A percentile compares a stretch with the other conserved stretches of the same genome.
Conservation (phyloP, 106 monocot genomes). For the Platanthera zijinensis region DNA sequence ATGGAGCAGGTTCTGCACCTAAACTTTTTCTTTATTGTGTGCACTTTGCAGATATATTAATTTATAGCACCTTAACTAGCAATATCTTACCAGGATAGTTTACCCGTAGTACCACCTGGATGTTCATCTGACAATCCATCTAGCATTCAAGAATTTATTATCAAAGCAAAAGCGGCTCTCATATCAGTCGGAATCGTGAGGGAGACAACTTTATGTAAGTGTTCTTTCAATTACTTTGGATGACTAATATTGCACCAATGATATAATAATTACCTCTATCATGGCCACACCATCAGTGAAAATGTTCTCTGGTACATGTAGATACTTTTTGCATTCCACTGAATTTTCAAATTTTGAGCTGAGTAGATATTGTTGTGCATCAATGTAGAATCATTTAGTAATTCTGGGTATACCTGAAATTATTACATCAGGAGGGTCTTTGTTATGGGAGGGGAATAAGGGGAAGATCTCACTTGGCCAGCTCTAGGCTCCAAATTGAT, state of each 20-base stretch:
- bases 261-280: not conserved
- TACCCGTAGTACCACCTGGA: slow-evolving; percentile 79
- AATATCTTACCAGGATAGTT: slow-evolving; percentile 43
- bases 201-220: slow-evolving; percentile 63
- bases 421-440: too few relatives aligned
- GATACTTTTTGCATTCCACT: not conserved
- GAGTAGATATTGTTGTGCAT: not conserved
- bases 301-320: not conserved
- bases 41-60: not conserved
- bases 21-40: not conserved
- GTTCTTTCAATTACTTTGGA: not conserved
- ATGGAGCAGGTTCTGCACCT: slow-evolving; percentile 78
- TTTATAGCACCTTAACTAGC: not conserved
- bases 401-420: too few relatives aligned
- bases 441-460: too few relatives aligned
- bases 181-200: slow-evolving; percentile 90
- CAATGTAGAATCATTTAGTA: too few relatives aligned
- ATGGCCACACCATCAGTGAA: not conserved
- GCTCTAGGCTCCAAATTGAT: too few relatives aligned
- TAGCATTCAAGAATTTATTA: slow-evolving; percentile 61
- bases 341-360: not conserved
- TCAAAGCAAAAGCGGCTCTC: slow-evolving; percentile 84
- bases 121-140: slow-evolving; percentile 61
- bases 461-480: too few relatives aligned
- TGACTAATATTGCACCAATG: not conserved